Evolutionary conservation across 805 yeast genomes (phyloP), one percentile per base, ranked within the genome.

Genomic region (Candida schatavii): DNA sequence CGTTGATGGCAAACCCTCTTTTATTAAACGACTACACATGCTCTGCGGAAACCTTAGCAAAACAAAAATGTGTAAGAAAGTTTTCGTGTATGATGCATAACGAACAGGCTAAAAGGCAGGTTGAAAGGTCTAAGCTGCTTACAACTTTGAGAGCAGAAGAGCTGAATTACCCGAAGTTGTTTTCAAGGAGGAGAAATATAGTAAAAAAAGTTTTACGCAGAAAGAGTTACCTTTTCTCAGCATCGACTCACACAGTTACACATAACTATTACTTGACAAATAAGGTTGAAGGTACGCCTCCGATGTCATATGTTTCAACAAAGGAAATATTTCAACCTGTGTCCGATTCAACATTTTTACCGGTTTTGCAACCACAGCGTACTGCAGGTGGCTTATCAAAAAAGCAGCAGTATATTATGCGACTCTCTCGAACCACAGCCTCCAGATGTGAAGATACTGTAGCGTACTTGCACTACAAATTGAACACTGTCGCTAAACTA

Each of bases 401-500:
- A 36, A 40, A 32, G 37, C 28, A 40, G 28, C 35, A 25, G 13
- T 48, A 42, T 23, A 2, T 46, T 30, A 26, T 37, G 9, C 17
- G 26, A n/a, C 40, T 50, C 21, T 42, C 48, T 22, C 38, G 47
- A 9, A 35, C 47, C 1, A 42, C 56, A 2, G 45, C 42, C 11
- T 31, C 44, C 0, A 43, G 48, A 23, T 40, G 43, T 17, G 48
- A 48, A 17, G 62, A 55, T 25, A 36, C 48, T 4, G 43, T 57
- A 19, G 47, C 58, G 1, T 57, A 56, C 35, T 40, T 59, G 30
- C 51, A 35, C 20, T 35, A 35, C 27, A 35, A 14, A 20, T 11
- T 35, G 6, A 7, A 14, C 5, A 15, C 27, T 6, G 9, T 13
- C n/a, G 10, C 17, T 13, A 15, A 9, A 5, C 5, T 35, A 17